These are phyloP conservation scores for Coemansia sp. DNA, from an alignment of 192 early-diverging fungal species.

Conservation along the genomic window DNA sequence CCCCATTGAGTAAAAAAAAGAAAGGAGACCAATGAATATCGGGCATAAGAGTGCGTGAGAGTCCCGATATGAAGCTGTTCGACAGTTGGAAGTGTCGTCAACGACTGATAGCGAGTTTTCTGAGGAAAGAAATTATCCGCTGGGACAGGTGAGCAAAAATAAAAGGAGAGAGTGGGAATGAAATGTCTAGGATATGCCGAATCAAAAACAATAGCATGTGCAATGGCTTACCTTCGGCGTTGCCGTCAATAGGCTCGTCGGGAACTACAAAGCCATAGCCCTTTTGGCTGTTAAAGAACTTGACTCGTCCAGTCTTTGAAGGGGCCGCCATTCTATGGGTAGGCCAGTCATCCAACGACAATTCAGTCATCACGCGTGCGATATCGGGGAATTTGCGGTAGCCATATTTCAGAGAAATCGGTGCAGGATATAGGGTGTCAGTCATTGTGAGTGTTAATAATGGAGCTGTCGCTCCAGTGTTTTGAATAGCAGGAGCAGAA, in stretches of 20 bases:
- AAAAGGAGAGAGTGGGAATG: not conserved
- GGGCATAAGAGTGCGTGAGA: not conserved
- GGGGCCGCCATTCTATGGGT: slow-evolving; percentile 26
- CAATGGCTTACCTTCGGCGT: slow-evolving; percentile 71
- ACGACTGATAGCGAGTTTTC: not conserved
- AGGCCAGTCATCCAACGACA: slow-evolving; percentile 14
- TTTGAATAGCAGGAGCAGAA: not conserved
- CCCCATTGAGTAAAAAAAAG: not conserved
- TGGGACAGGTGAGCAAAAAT: slow-evolving; percentile 8
- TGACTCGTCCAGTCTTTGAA: slow-evolving; percentile 58
- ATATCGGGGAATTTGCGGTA: not conserved
- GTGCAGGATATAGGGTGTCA: not conserved
- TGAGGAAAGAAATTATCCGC: not conserved
- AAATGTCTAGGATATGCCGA: not conserved
- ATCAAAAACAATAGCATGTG: not conserved
- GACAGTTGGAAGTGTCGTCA: not conserved
- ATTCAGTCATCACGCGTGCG: not conserved
- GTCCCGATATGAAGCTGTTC: not conserved
- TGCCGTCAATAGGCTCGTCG: slow-evolving; percentile 61
- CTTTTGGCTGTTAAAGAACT: slow-evolving; percentile 87
- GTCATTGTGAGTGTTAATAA: not conserved
- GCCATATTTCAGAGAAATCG: not conserved
- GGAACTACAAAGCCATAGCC: slow-evolving; percentile 91
- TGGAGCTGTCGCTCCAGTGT: too few relatives aligned
- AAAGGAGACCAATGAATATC: not conserved